A percentile compares a stretch with the other conserved stretches of the same genome.
These are phyloP conservation scores for Colletotrichum aenigma DNA, from an alignment of 2,329 filamentous ascomycete species.

Conservation along the genomic window DNA sequence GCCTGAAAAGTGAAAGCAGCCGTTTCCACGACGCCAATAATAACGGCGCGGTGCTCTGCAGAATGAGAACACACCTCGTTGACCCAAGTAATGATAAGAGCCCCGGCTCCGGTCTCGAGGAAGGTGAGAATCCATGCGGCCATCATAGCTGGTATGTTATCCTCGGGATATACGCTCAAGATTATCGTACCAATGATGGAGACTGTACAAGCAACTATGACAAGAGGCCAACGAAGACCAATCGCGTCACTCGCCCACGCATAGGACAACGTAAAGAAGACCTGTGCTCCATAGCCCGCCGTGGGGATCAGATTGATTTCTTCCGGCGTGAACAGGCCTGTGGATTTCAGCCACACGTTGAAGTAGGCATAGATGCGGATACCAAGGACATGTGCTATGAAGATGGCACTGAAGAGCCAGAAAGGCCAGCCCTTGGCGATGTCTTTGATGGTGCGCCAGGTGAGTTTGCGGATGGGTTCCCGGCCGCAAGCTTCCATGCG, in stretches of 20 bases:
- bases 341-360: slow-evolving; percentile 36
- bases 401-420: slow-evolving; percentile 35
- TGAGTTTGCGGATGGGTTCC: slow-evolving; percentile 33
- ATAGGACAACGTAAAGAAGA: slow-evolving; percentile 56
- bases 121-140: slow-evolving; percentile 39
- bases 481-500: slow-evolving; percentile 34
- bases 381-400: slow-evolving; percentile 36
- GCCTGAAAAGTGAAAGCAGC: slow-evolving; percentile 47
- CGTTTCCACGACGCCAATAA: slow-evolving; percentile 53
- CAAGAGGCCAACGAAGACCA: slow-evolving; percentile 57
- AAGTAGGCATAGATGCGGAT: slow-evolving; percentile 41
- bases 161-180: slow-evolving; percentile 35
- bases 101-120: slow-evolving; percentile 36
- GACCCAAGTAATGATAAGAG: slow-evolving; percentile 48
- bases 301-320: slow-evolving; percentile 25
- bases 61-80: slow-evolving; percentile 50
- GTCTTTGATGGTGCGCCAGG: slow-evolving; percentile 27
- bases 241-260: slow-evolving; percentile 58
- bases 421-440: slow-evolving; percentile 33
- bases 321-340: slow-evolving; percentile 22
- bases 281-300: slow-evolving; percentile 28
- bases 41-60: slow-evolving; percentile 52
- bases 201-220: slow-evolving; percentile 50
- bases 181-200: slow-evolving; percentile 37
- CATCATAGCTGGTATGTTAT: slow-evolving; percentile 37